Evolutionary conservation across 768 basidiomycete genomes (phyloP).

Genomic region (Rhizopogon sp.): DNA sequence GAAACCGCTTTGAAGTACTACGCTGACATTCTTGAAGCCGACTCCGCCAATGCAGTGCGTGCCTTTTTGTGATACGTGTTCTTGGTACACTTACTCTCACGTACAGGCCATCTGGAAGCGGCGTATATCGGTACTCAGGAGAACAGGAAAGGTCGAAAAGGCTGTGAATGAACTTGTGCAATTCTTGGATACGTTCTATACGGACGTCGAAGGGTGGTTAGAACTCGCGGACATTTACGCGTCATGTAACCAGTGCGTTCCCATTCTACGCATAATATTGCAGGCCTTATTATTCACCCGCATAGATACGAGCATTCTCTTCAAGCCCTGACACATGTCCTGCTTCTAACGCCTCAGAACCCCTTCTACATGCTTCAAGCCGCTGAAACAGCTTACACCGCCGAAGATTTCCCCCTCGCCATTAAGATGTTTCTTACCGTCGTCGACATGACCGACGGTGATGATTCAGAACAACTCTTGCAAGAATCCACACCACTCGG

Average conservation of each 20-base stretch:
- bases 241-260: slow-evolving; percentile 64
- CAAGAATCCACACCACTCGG: slow-evolving; percentile 45
- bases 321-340: slow-evolving; percentile 73
- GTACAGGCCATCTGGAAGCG: slow-evolving; percentile 72
- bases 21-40: slow-evolving; percentile 50
- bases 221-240: slow-evolving; percentile 81
- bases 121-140: slow-evolving; percentile 66
- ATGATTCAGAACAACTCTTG: slow-evolving; percentile 43
- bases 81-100: neutral
- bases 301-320: slow-evolving; percentile 67
- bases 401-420: slow-evolving; percentile 68
- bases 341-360: slow-evolving; percentile 82
- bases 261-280: neutral
- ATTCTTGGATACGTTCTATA: slow-evolving; percentile 84
- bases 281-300: neutral
- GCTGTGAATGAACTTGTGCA: slow-evolving; percentile 68
- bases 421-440: slow-evolving; percentile 76
- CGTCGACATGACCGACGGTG: slow-evolving; percentile 71
- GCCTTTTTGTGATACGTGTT: neutral
- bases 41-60: slow-evolving; percentile 70
- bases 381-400: slow-evolving; percentile 85
- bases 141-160: slow-evolving; percentile 55
- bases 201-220: slow-evolving; percentile 84
- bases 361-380: slow-evolving; percentile 79
- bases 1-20: slow-evolving; percentile 61